phyloP scores from a whole-genome alignment of 345 rosid species.

The Aquilaria yunnanensis region DNA sequence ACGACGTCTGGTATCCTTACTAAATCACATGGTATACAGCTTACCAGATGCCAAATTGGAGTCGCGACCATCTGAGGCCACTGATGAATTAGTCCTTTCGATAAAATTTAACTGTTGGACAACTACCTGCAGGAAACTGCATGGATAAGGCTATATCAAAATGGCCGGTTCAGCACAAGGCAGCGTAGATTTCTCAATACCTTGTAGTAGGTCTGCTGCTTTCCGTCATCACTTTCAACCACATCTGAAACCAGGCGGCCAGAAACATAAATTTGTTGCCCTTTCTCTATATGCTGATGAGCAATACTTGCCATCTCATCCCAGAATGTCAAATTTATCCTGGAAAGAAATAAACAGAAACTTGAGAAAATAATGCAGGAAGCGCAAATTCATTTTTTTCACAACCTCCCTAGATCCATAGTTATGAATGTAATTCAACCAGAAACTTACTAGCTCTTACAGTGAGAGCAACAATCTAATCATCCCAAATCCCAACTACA shows the following conservation, averaged over 20 bases:
- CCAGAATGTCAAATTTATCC: slow-evolving; percentile 69
- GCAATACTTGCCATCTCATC: slow-evolving; percentile 54
- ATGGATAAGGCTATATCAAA: background rate
- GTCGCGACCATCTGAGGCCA: slow-evolving; percentile 20
- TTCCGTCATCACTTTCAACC: slow-evolving; percentile 47
- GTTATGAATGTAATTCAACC: too few species aligned
- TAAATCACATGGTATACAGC: background rate
- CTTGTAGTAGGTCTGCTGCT: slow-evolving; percentile 53
- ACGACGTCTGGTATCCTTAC: background rate
- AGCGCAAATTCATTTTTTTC: slow-evolving; percentile 1
- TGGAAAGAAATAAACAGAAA: slow-evolving; percentile 14
- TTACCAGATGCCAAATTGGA: slow-evolving; percentile 25
- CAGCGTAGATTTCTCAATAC: slow-evolving; percentile 17
- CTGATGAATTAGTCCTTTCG: slow-evolving; percentile 27
- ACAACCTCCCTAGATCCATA: background rate
- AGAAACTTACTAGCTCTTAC: too few species aligned
- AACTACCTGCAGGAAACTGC: slow-evolving; percentile 34
- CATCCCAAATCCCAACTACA: too few species aligned
- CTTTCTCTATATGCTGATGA: slow-evolving; percentile 45
- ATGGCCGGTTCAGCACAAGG: background rate
- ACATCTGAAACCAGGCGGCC: slow-evolving; percentile 52
- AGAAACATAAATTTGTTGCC: slow-evolving; percentile 51
- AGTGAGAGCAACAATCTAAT: too few species aligned
- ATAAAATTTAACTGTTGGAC: slow-evolving; percentile 57
- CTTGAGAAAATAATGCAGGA: background rate